Base-by-base conservation (phyloP, 2,329 filamentous ascomycete species). In the Acrodontium crateriforme region DNA sequence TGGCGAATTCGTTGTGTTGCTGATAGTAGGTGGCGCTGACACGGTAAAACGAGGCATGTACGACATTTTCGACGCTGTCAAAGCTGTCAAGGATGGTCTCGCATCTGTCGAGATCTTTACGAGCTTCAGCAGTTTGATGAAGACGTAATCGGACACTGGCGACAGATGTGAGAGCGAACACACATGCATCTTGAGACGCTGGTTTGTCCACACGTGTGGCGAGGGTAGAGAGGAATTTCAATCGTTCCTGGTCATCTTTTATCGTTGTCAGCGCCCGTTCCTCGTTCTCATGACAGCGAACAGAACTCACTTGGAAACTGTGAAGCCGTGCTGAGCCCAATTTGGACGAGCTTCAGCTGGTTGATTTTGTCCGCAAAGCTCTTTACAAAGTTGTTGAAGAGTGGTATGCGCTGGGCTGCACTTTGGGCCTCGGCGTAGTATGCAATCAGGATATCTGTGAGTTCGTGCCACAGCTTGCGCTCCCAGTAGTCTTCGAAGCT, bases 291-390 rank as follows among this genome's bases (percentile, higher is more conserved):
- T 11, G 18, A 25, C 11, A 22, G 8, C 16, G 6, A 12, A 9
- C 24, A 9, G 7, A 8, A 25, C 56, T 28, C 55, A 87, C 82
- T 74, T 63, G 70, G 68, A 58, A 80, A 92, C 62, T 92, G 77
- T 47, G 77, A 74, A 29, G 84, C 83, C 24, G 89, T 81, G 59
- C 79, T 81, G 52, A 95, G 62, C 10, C 84, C 89, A 42, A 98
- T 64, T 41, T 81, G 78, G 42, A 98, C 89, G 43, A 95, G 77
- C 69, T 94, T 94, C 39, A 98, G 68, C 64, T 95, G 87, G 62
- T 95, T 98, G 67, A 98, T 94, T 69, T 91, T 94, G 55, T 93
- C 85, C 41, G 85, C 83, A 53, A 98, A 98, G 58, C 79, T 89
- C 55, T 87, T 72, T 57, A 98, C 79, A 64, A 98, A 98, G 46